These are phyloP conservation scores for Cyclocybe cylindracea DNA, from an alignment of 768 basidiomycete genomes.

Conservation along the genomic window DNA sequence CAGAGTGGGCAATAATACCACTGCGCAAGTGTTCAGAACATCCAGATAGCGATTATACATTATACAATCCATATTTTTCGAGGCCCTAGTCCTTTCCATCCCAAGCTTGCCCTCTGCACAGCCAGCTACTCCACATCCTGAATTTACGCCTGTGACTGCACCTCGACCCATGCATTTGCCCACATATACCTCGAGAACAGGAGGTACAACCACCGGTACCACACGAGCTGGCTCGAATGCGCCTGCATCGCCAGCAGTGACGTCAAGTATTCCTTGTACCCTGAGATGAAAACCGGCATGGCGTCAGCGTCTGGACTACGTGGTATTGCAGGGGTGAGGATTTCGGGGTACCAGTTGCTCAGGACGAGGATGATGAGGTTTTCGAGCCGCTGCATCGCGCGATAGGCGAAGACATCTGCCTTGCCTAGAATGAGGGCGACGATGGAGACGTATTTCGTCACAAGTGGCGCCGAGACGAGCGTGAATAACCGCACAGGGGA, in stretches of 20 bases:
- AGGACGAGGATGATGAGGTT: conserved; percentile 13
- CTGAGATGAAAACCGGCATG: conserved; percentile 56
- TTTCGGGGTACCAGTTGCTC: conserved; percentile 15
- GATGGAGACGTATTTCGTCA: conserved; percentile 63
- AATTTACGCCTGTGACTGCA: conserved; percentile 33
- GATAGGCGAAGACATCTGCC: conserved; percentile 35
- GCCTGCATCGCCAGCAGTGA: conserved; percentile 69
- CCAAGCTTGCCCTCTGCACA: no score
- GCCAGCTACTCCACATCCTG: no score
- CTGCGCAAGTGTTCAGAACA: not conserved
- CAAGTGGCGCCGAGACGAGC: conserved; percentile 57
- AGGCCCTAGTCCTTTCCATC: not conserved
- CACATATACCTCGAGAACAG: conserved; percentile 87
- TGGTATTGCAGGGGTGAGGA: conserved; percentile 9
- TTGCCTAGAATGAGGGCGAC: conserved; percentile 54
- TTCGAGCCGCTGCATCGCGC: conserved; percentile 25
- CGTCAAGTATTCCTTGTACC: conserved; percentile 51
- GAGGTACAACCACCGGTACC: conserved; percentile 90
- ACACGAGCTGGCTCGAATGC: conserved; percentile 78
- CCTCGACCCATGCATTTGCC: conserved; percentile 80
- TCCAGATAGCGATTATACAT: not conserved
- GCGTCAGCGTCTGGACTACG: conserved; percentile 16
- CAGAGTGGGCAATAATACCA: conserved; percentile 18
- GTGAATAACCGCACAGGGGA: conserved; percentile 49
- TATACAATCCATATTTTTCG: not conserved